Percentiles rank a stretch among this genome's conserved stretches.
These are phyloP conservation scores for Paracorniculantispora psalliotae DNA, from an alignment of 2,329 filamentous ascomycete genomes.

Conservation along the genomic window DNA sequence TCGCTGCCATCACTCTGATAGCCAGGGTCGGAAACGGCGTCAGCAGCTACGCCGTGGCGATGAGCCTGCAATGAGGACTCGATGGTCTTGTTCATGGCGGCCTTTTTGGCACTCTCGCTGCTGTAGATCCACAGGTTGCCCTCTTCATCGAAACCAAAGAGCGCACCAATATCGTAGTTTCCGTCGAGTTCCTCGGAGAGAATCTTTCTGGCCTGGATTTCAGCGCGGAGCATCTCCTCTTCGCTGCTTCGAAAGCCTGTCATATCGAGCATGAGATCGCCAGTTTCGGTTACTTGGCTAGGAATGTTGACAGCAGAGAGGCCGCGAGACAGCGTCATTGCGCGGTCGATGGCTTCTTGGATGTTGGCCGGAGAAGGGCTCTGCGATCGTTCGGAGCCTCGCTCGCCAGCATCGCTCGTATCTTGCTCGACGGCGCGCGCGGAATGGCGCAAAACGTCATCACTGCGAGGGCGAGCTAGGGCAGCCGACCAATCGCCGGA, in stretches of 20 bases:
- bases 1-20: slow-evolving; percentile 88
- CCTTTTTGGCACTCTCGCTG: slow-evolving; percentile 91
- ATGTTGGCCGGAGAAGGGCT: slow-evolving; percentile 71
- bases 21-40: slow-evolving; percentile 85
- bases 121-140: slow-evolving; percentile 99
- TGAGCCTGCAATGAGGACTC: slow-evolving; percentile 44
- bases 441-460: slow-evolving; percentile 48
- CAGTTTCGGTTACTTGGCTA: slow-evolving; percentile 83
- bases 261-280: slow-evolving; percentile 98
- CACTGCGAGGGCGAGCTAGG: slow-evolving; percentile 45
- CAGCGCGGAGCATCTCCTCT: slow-evolving; percentile 83
- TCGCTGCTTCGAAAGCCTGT: slow-evolving; percentile 93
- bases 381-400: slow-evolving; percentile 57
- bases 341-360: slow-evolving; percentile 75
- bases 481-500: slow-evolving; percentile 48
- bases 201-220: slow-evolving; percentile 89
- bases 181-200: slow-evolving; percentile 89
- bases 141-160: slow-evolving; percentile 92
- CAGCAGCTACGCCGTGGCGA: slow-evolving; percentile 54
- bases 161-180: slow-evolving; percentile 90
- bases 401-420: slow-evolving; percentile 32
- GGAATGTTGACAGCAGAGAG: slow-evolving; percentile 88
- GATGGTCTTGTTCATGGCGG: slow-evolving; percentile 65
- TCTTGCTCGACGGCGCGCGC: slow-evolving; percentile 35
- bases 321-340: slow-evolving; percentile 78